phyloP scores from a whole-genome alignment of 1,284 basidiomycete genomes.

The Schizophyllum amplum region DNA sequence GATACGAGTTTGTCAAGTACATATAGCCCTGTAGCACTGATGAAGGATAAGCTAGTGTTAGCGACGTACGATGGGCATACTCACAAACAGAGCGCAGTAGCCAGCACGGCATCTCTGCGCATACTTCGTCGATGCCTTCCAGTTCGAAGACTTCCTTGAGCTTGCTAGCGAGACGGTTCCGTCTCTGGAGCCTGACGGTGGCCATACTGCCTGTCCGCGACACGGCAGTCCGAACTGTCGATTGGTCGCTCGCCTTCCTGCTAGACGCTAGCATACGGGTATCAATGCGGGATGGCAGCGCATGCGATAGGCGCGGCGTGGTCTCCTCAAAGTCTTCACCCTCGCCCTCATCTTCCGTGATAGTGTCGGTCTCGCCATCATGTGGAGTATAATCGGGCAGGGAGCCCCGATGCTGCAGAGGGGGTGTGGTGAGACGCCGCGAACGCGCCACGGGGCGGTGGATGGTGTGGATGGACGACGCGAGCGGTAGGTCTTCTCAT shows the following conservation, averaged over 20 bases:
- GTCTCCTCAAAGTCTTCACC: conserved; percentile 52
- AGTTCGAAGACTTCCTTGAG: conserved; percentile 82
- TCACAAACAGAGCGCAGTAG: conserved; percentile 77
- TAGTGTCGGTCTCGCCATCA: conserved; percentile 19
- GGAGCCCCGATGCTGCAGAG: conserved; percentile 14
- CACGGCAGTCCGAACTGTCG: conserved; percentile 10
- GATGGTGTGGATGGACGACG: conserved; percentile 81
- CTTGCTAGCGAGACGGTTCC: conserved; percentile 72
- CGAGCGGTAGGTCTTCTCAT: conserved; percentile 33
- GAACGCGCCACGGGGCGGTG: conserved; percentile 72
- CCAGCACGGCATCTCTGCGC: conserved; percentile 84
- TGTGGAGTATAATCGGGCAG: conserved; percentile 11
- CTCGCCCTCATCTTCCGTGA: conserved; percentile 31
- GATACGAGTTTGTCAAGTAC: conserved; percentile 86
- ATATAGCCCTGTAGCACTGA: conserved; percentile 93
- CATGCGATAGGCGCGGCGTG: conserved; percentile 33
- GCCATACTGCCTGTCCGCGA: conserved; percentile 57
- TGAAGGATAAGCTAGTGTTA: conserved; percentile 9
- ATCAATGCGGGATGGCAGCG: conserved; percentile 20
- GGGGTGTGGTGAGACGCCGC: conserved; percentile 33
- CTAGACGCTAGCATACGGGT: conserved; percentile 1
- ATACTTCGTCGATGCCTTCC: conserved; percentile 71
- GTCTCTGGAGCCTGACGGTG: conserved; percentile 62
- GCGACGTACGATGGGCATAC: conserved; percentile 30
- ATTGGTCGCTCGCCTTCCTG: conserved; percentile 3